Base-by-base conservation (phyloP, 495 filamentous ascomycete species). In the Penicillium mononematosum region DNA sequence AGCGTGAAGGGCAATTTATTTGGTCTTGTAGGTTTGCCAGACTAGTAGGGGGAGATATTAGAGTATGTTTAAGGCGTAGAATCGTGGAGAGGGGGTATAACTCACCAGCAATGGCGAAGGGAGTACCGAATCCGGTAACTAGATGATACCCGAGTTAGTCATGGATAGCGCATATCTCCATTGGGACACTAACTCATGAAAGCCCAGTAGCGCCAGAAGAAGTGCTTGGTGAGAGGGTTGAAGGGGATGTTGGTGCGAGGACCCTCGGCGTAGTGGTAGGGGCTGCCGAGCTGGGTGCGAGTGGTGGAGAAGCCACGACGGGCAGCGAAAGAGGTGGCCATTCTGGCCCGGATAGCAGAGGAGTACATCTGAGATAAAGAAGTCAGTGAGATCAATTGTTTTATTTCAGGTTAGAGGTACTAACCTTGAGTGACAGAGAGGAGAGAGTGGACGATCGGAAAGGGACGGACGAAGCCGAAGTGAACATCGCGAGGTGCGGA, bases 241-340 rank as follows among this genome's bases (percentile, higher is more conserved):
- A 98, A 98, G 58, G 94, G 94, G 58, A 98, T 78, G 82, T 96
- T 97, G 80, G 83, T 86, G 70, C 86, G 85, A 66, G 95, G 94
- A 52, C 94, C 95, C 81, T 98, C 95, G 58, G 92, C 89, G 80
- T 98, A 98, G 82, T 98, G 94, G 83, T 96, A 95, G 27, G 92
- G 92, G 69, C 90, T 94, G 56, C 83, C 84, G 63, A 94, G 77
- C 76, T 89, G 93, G 72, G 88, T 77, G 62, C 89, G 88, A 71
- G 92, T 96, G 70, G 90, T 86, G 75, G 91, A 87, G 85, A 98
- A 95, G 77, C 89, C 91, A 70, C 94, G 92, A 78, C 92, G 90
- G 82, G 87, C 84, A 76, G 91, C 83, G 66, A 85, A 68, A 22
- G 53, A 55, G 74, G 81, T 75, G 67, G 78, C 79, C 75, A 78